Evolutionary conservation across 352 stramenopile species (phyloP).

Genomic region (Pythium guiyangense): DNA sequence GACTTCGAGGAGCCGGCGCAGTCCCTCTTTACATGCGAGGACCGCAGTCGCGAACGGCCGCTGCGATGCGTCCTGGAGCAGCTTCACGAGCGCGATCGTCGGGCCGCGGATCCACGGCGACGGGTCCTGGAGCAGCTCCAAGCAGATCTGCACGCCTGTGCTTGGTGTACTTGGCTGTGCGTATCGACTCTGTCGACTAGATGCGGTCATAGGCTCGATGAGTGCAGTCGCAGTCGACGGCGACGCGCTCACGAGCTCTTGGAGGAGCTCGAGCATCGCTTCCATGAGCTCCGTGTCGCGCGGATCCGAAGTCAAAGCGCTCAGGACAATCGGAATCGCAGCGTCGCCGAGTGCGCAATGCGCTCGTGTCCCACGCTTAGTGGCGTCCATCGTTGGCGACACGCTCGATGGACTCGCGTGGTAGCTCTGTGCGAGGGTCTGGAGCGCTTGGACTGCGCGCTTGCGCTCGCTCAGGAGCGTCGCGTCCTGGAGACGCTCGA

Average conservation of each 20-base stretch:
- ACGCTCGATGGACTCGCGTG: constrained; percentile 4
- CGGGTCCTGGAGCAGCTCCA: constrained; percentile 68
- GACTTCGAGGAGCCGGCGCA: constrained; percentile 65
- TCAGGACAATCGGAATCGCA: constrained; percentile 48
- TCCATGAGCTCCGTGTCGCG: constrained; percentile 85
- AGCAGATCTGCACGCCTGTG: constrained; percentile 55
- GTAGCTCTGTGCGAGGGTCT: constrained; percentile 29
- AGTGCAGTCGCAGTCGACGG: constrained; percentile 33
- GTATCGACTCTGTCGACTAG: constrained; percentile 1
- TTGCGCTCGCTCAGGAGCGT: constrained; percentile 75
- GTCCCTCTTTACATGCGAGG: constrained; percentile 61
- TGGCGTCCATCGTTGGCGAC: no score
- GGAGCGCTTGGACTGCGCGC: constrained; percentile 44
- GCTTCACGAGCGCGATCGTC: constrained; percentile 52
- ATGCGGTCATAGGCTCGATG: constrained; percentile 18
- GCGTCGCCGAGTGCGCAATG: constrained; percentile 37
- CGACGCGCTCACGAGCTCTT: constrained; percentile 38
- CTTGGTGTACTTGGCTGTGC: constrained; percentile 7
- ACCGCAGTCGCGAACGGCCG: constrained; percentile 38
- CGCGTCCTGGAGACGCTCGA: constrained; percentile 68
- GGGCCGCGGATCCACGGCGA: constrained; percentile 79
- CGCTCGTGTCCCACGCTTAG: constrained; percentile 12
- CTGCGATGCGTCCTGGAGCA: constrained; percentile 50
- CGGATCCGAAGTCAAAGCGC: constrained; percentile 64
- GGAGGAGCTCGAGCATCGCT: constrained; percentile 71